phyloP scores from a whole-genome alignment of 441 rosid genomes.

The Sinapis alba region DNA sequence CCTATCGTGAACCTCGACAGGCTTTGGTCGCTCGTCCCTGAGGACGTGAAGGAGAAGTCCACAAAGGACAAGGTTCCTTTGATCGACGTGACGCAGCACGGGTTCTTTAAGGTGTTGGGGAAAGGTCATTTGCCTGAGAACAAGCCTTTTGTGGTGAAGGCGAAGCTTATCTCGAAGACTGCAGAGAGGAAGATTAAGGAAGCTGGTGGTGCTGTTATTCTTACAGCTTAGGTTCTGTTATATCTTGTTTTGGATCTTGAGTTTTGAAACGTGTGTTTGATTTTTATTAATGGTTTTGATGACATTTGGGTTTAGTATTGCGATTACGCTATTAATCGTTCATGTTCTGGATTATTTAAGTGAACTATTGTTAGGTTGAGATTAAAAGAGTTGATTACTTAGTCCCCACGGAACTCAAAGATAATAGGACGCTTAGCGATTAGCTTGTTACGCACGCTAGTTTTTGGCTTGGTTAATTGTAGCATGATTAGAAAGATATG shows the following conservation, averaged over 20 bases:
- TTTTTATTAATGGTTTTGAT: background rate
- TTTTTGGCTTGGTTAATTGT: slow-evolving; percentile 54
- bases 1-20: slow-evolving; percentile 55
- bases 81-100: slow-evolving; percentile 56
- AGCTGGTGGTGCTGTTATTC: slow-evolving; percentile 58
- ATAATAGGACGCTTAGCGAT: slow-evolving; percentile 30
- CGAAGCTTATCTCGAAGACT: slow-evolving; percentile 54
- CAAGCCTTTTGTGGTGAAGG: slow-evolving; percentile 57
- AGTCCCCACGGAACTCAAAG: background rate
- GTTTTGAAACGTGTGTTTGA: background rate
- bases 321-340: background rate
- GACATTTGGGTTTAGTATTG: background rate
- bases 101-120: slow-evolving; percentile 58
- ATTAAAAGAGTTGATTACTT: background rate
- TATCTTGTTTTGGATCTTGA: background rate
- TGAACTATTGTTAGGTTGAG: background rate
- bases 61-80: slow-evolving; percentile 47
- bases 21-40: slow-evolving; percentile 59
- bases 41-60: slow-evolving; percentile 47
- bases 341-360: background rate
- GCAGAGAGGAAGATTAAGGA: slow-evolving; percentile 62
- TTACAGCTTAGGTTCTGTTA: slow-evolving; percentile 43
- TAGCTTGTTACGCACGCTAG: slow-evolving; percentile 59
- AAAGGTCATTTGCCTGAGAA: slow-evolving; percentile 53
- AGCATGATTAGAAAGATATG: slow-evolving; percentile 57